A percentile compares a stretch with the other conserved stretches of the same genome.
phyloP scores from a whole-genome alignment of 1,284 basidiomycete species.

The Ceratobasidium sp. region DNA sequence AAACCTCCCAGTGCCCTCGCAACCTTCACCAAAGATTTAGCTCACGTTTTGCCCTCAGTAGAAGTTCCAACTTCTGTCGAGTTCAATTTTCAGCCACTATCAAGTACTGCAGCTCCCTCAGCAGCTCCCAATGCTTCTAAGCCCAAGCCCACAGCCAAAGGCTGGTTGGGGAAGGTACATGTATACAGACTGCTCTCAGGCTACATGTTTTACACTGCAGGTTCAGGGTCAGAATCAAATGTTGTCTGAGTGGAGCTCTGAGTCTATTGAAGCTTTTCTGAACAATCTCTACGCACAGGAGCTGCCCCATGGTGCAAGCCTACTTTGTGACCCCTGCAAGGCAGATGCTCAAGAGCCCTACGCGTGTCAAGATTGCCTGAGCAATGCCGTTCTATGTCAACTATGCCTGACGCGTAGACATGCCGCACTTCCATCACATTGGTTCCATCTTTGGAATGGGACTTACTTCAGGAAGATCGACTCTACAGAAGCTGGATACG shows the following conservation, averaged over 20 bases:
- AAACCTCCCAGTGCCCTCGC: too few relatives aligned
- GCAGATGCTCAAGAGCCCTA: too few relatives aligned
- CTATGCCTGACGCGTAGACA: background rate
- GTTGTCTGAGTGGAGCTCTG: background rate
- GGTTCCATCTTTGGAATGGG: background rate
- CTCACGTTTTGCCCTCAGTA: too few relatives aligned
- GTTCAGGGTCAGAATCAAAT: slow-evolving; percentile 20
- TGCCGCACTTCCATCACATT: background rate
- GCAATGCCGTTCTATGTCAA: background rate
- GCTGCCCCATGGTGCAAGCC: background rate
- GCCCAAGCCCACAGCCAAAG: too few relatives aligned
- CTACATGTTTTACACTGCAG: too few relatives aligned
- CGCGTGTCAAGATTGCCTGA: background rate
- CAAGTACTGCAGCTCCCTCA: too few relatives aligned
- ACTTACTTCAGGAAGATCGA: background rate
- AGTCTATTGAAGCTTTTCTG: background rate
- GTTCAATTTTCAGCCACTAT: too few relatives aligned
- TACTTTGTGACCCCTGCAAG: background rate
- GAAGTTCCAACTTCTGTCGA: too few relatives aligned
- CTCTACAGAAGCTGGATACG: background rate
- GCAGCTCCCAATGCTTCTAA: too few relatives aligned
- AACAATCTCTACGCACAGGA: background rate
- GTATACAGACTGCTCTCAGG: too few relatives aligned
- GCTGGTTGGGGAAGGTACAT: too few relatives aligned
- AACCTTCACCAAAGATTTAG: too few relatives aligned